These are phyloP conservation scores for Crucihimalaya himalaica DNA, from an alignment of 345 rosid species.

Conservation along the genomic window DNA sequence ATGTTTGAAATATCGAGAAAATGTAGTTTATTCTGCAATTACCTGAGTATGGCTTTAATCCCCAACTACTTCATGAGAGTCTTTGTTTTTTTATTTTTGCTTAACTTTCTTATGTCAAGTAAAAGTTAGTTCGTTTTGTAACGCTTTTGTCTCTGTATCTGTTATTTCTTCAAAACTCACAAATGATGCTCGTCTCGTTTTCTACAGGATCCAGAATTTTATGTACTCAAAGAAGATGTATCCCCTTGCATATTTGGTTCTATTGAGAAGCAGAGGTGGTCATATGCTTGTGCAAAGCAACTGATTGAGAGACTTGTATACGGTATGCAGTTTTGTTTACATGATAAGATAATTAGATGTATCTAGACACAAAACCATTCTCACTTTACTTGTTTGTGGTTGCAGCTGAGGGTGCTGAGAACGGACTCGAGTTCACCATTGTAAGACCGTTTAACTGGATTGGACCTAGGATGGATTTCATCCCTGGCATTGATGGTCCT, in stretches of 20 bases:
- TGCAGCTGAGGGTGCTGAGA: constrained; percentile 99
- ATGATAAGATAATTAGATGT: neutral
- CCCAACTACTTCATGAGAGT: constrained; percentile 2
- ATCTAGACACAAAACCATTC: neutral
- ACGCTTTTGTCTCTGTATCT: neutral
- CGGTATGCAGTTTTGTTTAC: constrained; percentile 49
- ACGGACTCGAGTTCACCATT: constrained; percentile 88
- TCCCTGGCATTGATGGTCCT: constrained; percentile 99
- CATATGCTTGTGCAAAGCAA: constrained; percentile 99
- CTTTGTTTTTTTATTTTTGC: neutral
- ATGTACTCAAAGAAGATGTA: constrained; percentile 80
- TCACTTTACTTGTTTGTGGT: constrained; percentile 21
- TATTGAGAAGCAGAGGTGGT: constrained; percentile 99
- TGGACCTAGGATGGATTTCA: constrained; percentile 99
- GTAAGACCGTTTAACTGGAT: constrained; percentile 99
- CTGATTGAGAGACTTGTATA: constrained; percentile 95
- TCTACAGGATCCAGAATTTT: constrained; percentile 90
- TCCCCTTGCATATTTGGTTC: constrained; percentile 99
- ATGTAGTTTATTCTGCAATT: neutral
- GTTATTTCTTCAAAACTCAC: neutral
- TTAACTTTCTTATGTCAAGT: neutral
- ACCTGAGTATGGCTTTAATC: neutral
- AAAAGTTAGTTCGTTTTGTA: neutral
- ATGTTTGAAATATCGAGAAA: neutral
- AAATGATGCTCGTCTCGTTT: constrained; percentile 21